These are phyloP conservation scores for Skeletonema costatum DNA, from an alignment of 108 stramenopile genomes.

Conservation along the genomic window DNA sequence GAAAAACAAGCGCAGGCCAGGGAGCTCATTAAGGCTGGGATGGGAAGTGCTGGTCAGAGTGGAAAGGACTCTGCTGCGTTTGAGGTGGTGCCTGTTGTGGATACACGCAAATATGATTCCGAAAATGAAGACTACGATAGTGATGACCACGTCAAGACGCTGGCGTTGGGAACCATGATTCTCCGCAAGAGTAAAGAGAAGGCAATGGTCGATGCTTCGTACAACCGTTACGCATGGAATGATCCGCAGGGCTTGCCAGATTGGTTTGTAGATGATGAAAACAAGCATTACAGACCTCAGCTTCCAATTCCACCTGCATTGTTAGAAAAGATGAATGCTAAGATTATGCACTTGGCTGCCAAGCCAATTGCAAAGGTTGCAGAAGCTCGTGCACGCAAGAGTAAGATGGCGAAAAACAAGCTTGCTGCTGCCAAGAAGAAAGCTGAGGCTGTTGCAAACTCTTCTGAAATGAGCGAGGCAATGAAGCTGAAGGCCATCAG, in stretches of 20 bases:
- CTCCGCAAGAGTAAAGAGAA: slow-evolving; percentile 92
- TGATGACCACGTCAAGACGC: slow-evolving; percentile 91
- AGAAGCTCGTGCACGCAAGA: slow-evolving; percentile 97
- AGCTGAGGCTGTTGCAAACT: slow-evolving; percentile 90
- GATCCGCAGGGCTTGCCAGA: slow-evolving; percentile 95
- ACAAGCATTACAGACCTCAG: slow-evolving; percentile 95
- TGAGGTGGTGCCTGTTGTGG: slow-evolving; percentile 80
- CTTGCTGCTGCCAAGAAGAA: slow-evolving; percentile 94
- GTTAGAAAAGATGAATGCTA: slow-evolving; percentile 95
- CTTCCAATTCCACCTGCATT: slow-evolving; percentile 93
- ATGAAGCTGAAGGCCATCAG: slow-evolving; percentile 97
- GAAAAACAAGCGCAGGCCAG: slow-evolving; percentile 78
- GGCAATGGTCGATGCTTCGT: slow-evolving; percentile 96
- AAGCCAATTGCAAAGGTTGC: slow-evolving; percentile 99
- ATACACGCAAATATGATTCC: slow-evolving; percentile 89
- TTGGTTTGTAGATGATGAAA: slow-evolving; percentile 99
- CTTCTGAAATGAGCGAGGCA: slow-evolving; percentile 91
- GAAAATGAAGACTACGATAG: slow-evolving; percentile 98
- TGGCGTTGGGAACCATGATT: slow-evolving; percentile 98
- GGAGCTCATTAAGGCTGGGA: slow-evolving; percentile 87
- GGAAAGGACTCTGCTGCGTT: slow-evolving; percentile 49
- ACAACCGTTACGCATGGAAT: slow-evolving; percentile 99
- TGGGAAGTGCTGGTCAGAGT: slow-evolving; percentile 50
- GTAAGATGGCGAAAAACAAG: slow-evolving; percentile 77
- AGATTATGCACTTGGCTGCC: slow-evolving; percentile 80